Evolutionary conservation across 306 rosid species (phyloP).

Genomic region (Malus sieversii): DNA sequence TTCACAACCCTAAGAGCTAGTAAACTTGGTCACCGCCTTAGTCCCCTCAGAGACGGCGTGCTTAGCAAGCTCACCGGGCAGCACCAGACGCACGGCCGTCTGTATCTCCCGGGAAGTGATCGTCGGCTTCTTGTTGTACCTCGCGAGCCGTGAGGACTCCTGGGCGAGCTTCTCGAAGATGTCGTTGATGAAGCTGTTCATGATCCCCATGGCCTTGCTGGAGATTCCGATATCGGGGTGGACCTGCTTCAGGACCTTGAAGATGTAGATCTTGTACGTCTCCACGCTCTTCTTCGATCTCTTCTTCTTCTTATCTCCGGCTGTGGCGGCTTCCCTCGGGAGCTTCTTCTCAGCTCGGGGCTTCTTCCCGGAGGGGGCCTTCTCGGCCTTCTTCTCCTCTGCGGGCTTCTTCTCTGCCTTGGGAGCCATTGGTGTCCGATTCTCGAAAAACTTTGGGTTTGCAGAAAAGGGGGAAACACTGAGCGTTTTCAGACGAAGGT

Average conservation of each 20-base stretch:
- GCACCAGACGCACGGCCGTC: constrained; percentile 47
- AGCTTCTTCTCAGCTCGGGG: constrained; percentile 53
- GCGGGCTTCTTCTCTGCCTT: constrained; percentile 50
- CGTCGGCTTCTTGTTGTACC: constrained; percentile 58
- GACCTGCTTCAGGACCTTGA: constrained; percentile 58
- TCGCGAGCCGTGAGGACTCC: constrained; percentile 42
- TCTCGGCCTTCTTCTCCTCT: constrained; percentile 43
- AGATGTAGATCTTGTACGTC: constrained; percentile 56
- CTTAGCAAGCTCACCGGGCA: constrained; percentile 54
- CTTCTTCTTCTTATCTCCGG: constrained; percentile 44
- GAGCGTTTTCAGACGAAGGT: not conserved
- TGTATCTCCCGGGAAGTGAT: constrained; percentile 58
- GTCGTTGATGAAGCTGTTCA: constrained; percentile 56
- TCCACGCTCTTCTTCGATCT: constrained; percentile 45
- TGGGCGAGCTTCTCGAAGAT: constrained; percentile 57
- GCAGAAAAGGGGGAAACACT: not conserved
- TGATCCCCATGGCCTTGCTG: constrained; percentile 54
- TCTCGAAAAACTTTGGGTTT: not conserved
- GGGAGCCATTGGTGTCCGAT: constrained; percentile 8
- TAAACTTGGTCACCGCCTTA: constrained; percentile 54
- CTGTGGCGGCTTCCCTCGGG: constrained; percentile 21
- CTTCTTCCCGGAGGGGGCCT: constrained; percentile 53
- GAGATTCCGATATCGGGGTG: constrained; percentile 55
- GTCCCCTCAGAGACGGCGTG: constrained; percentile 67
- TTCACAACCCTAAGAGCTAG: constrained; percentile 32